Base-by-base conservation (phyloP, 805 yeast species). In the Sugiyamaella qingdaonensis region DNA sequence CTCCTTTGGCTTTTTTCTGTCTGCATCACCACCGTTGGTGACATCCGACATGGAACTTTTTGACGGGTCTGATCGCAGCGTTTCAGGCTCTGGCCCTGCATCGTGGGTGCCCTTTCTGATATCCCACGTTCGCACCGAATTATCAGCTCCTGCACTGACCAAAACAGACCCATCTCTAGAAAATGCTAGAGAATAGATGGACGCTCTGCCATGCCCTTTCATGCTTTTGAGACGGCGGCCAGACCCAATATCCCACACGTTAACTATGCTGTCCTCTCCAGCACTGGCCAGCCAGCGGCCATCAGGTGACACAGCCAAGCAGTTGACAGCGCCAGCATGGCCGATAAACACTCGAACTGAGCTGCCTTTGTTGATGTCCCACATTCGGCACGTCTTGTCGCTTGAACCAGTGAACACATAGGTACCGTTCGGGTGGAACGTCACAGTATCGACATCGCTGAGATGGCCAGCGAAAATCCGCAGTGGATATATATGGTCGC, bases 381-480 rank as follows among this genome's bases (percentile, higher is more conserved):
- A 94, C 97, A 94, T 91, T 58, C 99, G 78, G 64, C 95, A 86
- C 0, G 98, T 89, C 71, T 90, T 89, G 71, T 94, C 99, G 58
- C 91, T 81, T 4, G 96, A 88, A 5, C 99, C 99, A 0, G 99
- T 92, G 64, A 94, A 84, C 5, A 94, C 83, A 67, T 94, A 94
- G 47, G 91, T 86, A 8, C 97, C 91, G 68, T 94, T 94, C 24
- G 99, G 98, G 72, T 94, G 99, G 79, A 92, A 94, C 48, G 84
- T 84, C 35, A 92, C 95, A 60, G 92, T 84, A 66, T 94, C 98
- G 36, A 94, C 98, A 72, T 94, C 99, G 64, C 89, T 87, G 63
- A 91, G 78, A 71, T 94, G 99, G 0, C 99, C 99, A 0, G 98
- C 98, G 74, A 94, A 92, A 24, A 94, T 88, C 61, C 99, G 78